phyloP scores from a whole-genome alignment of 2,329 filamentous ascomycete genomes.

The Aspergillus sp. region DNA sequence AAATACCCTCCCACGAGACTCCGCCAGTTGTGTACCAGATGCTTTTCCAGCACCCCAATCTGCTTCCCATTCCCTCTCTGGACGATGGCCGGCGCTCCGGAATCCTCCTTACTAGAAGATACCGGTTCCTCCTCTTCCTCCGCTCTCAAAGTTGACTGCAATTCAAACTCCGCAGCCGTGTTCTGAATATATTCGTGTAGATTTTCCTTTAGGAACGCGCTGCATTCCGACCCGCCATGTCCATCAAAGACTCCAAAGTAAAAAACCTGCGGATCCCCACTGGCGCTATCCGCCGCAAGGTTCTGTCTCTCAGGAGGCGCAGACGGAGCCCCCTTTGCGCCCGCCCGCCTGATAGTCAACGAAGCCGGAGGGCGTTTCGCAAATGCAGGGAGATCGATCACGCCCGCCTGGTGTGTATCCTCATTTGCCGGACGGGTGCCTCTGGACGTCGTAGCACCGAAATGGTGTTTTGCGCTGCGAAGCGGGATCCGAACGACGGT shows the following conservation, averaged over 20 bases:
- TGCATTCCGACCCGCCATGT: slow-evolving; percentile 84
- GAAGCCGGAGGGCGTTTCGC: slow-evolving; percentile 70
- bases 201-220: slow-evolving; percentile 73
- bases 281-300: slow-evolving; percentile 62
- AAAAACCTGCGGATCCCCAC: slow-evolving; percentile 90
- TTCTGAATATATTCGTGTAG: slow-evolving; percentile 85
- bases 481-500: slow-evolving; percentile 93
- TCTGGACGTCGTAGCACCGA: slow-evolving; percentile 68
- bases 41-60: slow-evolving; percentile 60
- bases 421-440: slow-evolving; percentile 86
- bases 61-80: slow-evolving; percentile 50
- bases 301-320: slow-evolving; percentile 45
- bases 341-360: slow-evolving; percentile 36
- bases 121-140: slow-evolving; percentile 12
- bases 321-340: slow-evolving; percentile 18
- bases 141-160: slow-evolving; percentile 67
- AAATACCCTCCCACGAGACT: slow-evolving; percentile 89
- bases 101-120: slow-evolving; percentile 39
- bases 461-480: slow-evolving; percentile 91
- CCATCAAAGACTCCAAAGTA: slow-evolving; percentile 97
- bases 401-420: slow-evolving; percentile 88
- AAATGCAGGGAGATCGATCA: slow-evolving; percentile 87
- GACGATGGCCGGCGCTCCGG: slow-evolving; percentile 38
- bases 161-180: slow-evolving; percentile 64
- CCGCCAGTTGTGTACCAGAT: slow-evolving; percentile 69